phyloP scores from a whole-genome alignment of 2,329 filamentous ascomycete species.

The Nigrospora sphaerica region DNA sequence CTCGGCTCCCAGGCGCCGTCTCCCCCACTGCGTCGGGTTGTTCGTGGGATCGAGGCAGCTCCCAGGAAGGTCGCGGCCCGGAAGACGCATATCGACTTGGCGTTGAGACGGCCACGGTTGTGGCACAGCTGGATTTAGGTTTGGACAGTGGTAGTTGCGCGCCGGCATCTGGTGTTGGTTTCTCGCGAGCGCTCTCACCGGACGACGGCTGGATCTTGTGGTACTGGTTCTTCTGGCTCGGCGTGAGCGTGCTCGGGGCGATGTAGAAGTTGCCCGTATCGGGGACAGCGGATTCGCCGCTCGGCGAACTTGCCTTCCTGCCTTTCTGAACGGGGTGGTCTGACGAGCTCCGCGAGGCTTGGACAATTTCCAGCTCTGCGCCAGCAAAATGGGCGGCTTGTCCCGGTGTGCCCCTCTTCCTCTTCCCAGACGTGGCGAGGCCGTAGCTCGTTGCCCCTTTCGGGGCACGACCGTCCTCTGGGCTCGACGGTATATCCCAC shows the following conservation, averaged over 20 bases:
- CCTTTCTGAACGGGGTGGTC: conserved; percentile 8
- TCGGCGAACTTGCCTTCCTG: conserved; percentile 8
- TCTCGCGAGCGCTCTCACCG: conserved; percentile 5
- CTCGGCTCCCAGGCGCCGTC: background rate
- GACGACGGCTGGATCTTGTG: conserved; percentile 15
- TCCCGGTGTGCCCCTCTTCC: conserved; percentile 3
- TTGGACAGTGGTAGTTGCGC: conserved; percentile 6
- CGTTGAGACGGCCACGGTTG: conserved; percentile 23
- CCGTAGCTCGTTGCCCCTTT: conserved; percentile 2
- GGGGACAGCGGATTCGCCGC: conserved; percentile 5
- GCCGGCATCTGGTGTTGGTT: background rate
- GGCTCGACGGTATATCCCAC: conserved; percentile 26
- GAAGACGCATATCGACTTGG: conserved; percentile 22
- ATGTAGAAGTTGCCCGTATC: conserved; percentile 20
- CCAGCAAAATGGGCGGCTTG: background rate
- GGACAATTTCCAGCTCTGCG: background rate
- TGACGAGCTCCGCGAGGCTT: conserved; percentile 3
- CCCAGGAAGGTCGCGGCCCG: conserved; percentile 18
- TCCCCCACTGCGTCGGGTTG: background rate
- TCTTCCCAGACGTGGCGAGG: conserved; percentile 4
- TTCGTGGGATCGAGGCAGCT: background rate
- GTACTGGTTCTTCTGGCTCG: conserved; percentile 25
- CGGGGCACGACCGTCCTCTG: conserved; percentile 7
- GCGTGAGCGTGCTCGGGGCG: conserved; percentile 21
- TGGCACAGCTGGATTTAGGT: conserved; percentile 20